Base-by-base conservation (phyloP, 1,284 basidiomycete species). In the Ceratobasidium sp. region DNA sequence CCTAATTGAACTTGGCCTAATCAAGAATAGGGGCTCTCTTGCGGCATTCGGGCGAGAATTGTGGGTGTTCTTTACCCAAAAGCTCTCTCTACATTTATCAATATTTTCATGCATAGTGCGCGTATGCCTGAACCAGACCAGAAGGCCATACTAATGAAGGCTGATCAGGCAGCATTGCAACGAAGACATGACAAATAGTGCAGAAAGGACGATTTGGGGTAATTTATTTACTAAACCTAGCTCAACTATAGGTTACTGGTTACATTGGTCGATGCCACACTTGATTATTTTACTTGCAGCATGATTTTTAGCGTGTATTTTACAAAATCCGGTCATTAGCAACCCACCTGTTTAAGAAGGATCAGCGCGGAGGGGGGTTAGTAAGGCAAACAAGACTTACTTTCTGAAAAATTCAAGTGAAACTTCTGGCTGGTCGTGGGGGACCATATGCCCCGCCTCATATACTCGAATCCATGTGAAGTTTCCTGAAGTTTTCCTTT, bases 381-480 rank as follows among this genome's bases (percentile, higher is more conserved):
- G 36, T 41, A 41, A 11, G 36, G 11, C 36, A 41, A 41, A n/a
- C n/a, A n/a, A 41, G 36, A 45, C 65, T 69, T 24, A 57, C 65
- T 54, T 56, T 14, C 29, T 51, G 19, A 69, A 69, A 54, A 69
- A 69, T 2, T 69, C 48, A 17, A 69, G 65, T 8, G 65, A 65
- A 7, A 65, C 50, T 19, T 65, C 63, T 3, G 63, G 63, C 19
- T 65, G 63, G 15, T 65, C 63, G 29, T 69, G 54, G 4, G 87
- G 87, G 17, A 87, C 87, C 77, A 87, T 85, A 77, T 87, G 86
- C 0, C 86, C 86, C 60, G 88, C 87, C 56, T 86, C 87, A 74
- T 82, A 87, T 27, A 90, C 84, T n/a, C 89, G 85, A 33, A 90
- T 79, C 77, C 89, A 90, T 7, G 88, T 89, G 80, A 90, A 87